Base-by-base conservation (phyloP, 306 rosid species). In the Senna tora region DNA sequence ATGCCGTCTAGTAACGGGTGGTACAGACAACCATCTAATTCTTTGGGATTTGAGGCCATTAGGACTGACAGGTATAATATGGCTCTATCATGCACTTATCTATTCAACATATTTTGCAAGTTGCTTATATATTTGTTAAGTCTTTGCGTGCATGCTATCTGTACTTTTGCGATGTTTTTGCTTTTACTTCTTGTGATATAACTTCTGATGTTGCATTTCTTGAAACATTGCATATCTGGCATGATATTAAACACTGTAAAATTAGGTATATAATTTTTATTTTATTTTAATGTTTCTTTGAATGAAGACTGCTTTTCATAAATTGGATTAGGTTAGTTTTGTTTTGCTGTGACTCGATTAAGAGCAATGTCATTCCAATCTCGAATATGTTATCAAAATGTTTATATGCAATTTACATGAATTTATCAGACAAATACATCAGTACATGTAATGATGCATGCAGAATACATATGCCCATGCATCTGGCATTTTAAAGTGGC, bases 1-100 rank as follows among this genome's bases (percentile, higher is more conserved):
- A 65, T 93, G 91, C 85, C 88, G 86, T 81, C 80, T 93, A 25
- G 88, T 93, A 49, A 93, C 97, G 22, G 93, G 97, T 60, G 98
- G 98, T 71, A 93, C 98, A 1, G 98, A 93, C 81, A 93, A 90
- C 75, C 98, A 93, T 85, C 77, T 93, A 85, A 2, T 93, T 49
- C 97, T 93, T 55, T 93, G 97, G 98, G 97, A 93, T 85, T 81
- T 93, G 71, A 93, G 97, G 79, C 87, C 97, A 61, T 63, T 90
- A 46, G 96, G 96, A 51, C 77, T 93, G 83, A 76, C 97, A 85
- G 98, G 98, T 93, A 81, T 68, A 78, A 41, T 49, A 46, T 59
- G 30, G 33, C 20, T 4, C 2, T 68, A 2, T 7, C 38, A 6
- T 28, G 25, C 9, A 25, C 11, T 14, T 9, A 25, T 54, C 5